These are phyloP conservation scores for Linum trigynum DNA, from an alignment of 345 rosid species.

Conservation along the genomic window DNA sequence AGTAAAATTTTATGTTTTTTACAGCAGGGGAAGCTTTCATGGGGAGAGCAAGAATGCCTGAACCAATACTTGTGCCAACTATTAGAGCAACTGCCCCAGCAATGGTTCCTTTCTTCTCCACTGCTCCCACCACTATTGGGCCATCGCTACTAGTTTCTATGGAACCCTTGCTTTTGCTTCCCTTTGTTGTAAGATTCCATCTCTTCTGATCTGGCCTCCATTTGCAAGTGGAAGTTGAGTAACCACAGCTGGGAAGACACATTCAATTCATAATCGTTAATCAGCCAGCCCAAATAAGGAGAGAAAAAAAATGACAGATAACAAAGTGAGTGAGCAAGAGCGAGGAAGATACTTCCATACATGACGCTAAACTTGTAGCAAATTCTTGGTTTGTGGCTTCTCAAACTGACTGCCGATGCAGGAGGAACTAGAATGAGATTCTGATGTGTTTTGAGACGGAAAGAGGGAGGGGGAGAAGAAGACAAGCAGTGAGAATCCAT, in stretches of 20 bases:
- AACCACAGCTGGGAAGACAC: constrained; percentile 11
- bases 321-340: neutral
- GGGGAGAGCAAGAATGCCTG: constrained; percentile 58
- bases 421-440: constrained; percentile 2
- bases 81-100: constrained; percentile 53
- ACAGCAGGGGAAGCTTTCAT: constrained; percentile 54
- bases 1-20: constrained; percentile 5
- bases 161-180: constrained; percentile 13
- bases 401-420: constrained; percentile 2
- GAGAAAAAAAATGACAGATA: neutral
- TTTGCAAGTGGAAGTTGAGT: constrained; percentile 14
- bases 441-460: constrained; percentile 5
- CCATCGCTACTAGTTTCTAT: neutral
- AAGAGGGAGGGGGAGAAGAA: constrained; percentile 11
- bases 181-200: constrained; percentile 6
- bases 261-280: neutral
- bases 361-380: constrained; percentile 15
- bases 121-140: constrained; percentile 3
- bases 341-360: constrained; percentile 12
- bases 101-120: constrained; percentile 40
- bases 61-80: constrained; percentile 54
- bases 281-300: neutral
- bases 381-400: neutral
- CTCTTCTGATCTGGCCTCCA: constrained; percentile 17
- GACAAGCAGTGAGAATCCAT: constrained; percentile 14